Conservation (phyloP, 352 stramenopile species). For the Phytophthora multivora region DNA sequence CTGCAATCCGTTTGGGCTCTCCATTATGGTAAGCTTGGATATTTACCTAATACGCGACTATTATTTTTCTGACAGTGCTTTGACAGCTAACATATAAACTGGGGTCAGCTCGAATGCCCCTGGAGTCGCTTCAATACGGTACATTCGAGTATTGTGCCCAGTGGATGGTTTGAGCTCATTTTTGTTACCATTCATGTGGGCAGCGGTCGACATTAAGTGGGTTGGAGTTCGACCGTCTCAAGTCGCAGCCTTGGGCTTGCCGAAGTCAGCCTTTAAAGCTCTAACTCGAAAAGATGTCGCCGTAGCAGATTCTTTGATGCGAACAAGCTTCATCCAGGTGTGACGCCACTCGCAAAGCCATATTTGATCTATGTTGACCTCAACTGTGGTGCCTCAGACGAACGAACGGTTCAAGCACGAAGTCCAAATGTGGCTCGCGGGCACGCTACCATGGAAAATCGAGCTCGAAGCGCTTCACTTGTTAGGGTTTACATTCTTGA, state of each 20-base stretch:
- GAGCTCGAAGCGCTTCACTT: conserved; percentile 83
- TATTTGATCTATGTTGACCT: conserved; percentile 3
- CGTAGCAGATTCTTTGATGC: conserved; percentile 46
- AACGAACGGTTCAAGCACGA: conserved; percentile 58
- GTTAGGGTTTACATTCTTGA: conserved; percentile 78
- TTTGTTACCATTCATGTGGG: neutral
- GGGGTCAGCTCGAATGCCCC: conserved; percentile 82
- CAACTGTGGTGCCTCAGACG: conserved; percentile 33
- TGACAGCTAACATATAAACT: conserved; percentile 89
- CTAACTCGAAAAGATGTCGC: conserved; percentile 62
- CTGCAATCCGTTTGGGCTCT: conserved; percentile 94
- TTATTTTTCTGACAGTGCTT: neutral
- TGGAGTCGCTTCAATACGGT: conserved; percentile 74
- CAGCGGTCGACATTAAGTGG: conserved; percentile 90
- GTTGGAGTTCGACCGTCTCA: conserved; percentile 91
- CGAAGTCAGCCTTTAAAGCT: conserved; percentile 55
- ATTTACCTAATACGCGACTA: neutral
- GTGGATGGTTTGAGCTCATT: neutral
- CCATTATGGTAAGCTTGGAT: conserved; percentile 77
- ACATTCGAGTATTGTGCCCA: neutral
- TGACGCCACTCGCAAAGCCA: neutral
- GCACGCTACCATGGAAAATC: conserved; percentile 66
- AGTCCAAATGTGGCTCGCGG: conserved; percentile 55
- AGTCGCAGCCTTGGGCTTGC: conserved; percentile 51
- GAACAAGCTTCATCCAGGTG: conserved; percentile 71